A percentile compares a stretch with the other conserved stretches of the same genome.
Evolutionary conservation across 2,329 filamentous ascomycete genomes (phyloP).

Genomic region (Byssothecium circinans): DNA sequence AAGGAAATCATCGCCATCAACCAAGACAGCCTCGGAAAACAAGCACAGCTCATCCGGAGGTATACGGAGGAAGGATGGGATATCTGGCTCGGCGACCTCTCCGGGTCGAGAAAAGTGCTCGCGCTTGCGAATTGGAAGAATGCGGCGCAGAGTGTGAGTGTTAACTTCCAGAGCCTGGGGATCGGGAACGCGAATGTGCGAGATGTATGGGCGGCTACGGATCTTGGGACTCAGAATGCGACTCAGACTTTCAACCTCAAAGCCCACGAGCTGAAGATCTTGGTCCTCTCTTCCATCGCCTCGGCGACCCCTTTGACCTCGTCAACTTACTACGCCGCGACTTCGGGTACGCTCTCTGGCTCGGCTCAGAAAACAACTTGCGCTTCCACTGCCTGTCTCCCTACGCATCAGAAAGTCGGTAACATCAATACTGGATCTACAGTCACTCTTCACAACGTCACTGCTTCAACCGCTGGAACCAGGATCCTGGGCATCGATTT

Average conservation of each 20-base stretch:
- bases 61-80: constrained; percentile 45
- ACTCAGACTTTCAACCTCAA: constrained; percentile 18
- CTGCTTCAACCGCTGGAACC: constrained; percentile 22
- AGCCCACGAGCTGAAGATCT: constrained; percentile 35
- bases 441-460: constrained; percentile 33
- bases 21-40: constrained; percentile 57
- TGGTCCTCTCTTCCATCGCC: constrained; percentile 40
- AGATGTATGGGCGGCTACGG: constrained; percentile 41
- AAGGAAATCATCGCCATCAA: constrained; percentile 60
- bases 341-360: constrained; percentile 35
- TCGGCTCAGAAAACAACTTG: constrained; percentile 31
- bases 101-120: constrained; percentile 38
- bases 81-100: constrained; percentile 43
- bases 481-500: constrained; percentile 45
- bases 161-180: constrained; percentile 37
- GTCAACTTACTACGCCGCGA: constrained; percentile 34
- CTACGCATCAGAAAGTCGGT: constrained; percentile 37
- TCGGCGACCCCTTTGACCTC: constrained; percentile 13
- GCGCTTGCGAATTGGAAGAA: constrained; percentile 46
- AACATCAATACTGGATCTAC: constrained; percentile 30
- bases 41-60: constrained; percentile 52
- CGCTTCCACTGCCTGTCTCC: constrained; percentile 27
- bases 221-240: constrained; percentile 20
- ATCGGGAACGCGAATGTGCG: constrained; percentile 39
- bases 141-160: constrained; percentile 26